These are phyloP conservation scores for Aspergillus calidoustus DNA, from an alignment of 2,329 filamentous ascomycete species.

Conservation along the genomic window DNA sequence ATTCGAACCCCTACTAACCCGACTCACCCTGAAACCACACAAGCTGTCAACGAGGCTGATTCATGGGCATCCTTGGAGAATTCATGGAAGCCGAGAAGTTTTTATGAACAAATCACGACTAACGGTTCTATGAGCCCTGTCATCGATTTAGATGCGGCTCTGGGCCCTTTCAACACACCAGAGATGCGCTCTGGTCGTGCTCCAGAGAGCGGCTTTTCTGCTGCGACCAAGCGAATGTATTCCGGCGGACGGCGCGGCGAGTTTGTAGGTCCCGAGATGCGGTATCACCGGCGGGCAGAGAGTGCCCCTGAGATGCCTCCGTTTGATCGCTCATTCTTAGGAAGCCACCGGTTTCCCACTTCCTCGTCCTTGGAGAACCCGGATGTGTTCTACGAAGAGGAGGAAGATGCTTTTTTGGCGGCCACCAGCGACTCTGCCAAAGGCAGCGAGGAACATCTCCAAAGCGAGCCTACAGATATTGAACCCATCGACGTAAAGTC, in stretches of 20 bases:
- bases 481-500: slow-evolving; percentile 28
- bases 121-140: slow-evolving; percentile 76
- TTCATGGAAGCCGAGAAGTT: slow-evolving; percentile 50
- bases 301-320: slow-evolving; percentile 56
- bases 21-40: slow-evolving; percentile 33
- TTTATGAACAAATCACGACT: slow-evolving; percentile 51
- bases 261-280: slow-evolving; percentile 54
- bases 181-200: slow-evolving; percentile 43
- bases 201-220: slow-evolving; percentile 43
- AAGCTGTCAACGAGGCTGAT: slow-evolving; percentile 23
- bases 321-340: slow-evolving; percentile 49
- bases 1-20: slow-evolving; percentile 49
- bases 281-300: slow-evolving; percentile 55
- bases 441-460: slow-evolving; percentile 21
- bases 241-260: slow-evolving; percentile 53
- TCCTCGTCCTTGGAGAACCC: slow-evolving; percentile 45
- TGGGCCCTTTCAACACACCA: slow-evolving; percentile 85
- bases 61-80: slow-evolving; percentile 36
- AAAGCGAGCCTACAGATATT: slow-evolving; percentile 9
- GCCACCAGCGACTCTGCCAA: slow-evolving; percentile 40
- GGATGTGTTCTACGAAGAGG: slow-evolving; percentile 57
- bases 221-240: slow-evolving; percentile 52
- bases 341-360: slow-evolving; percentile 43
- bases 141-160: slow-evolving; percentile 91
- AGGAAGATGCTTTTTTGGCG: slow-evolving; percentile 54